Percentiles rank a stretch among this genome's conserved stretches.
Conservation (phyloP, 108 stramenopile genomes). For the Nannochloropsis salina region DNA sequence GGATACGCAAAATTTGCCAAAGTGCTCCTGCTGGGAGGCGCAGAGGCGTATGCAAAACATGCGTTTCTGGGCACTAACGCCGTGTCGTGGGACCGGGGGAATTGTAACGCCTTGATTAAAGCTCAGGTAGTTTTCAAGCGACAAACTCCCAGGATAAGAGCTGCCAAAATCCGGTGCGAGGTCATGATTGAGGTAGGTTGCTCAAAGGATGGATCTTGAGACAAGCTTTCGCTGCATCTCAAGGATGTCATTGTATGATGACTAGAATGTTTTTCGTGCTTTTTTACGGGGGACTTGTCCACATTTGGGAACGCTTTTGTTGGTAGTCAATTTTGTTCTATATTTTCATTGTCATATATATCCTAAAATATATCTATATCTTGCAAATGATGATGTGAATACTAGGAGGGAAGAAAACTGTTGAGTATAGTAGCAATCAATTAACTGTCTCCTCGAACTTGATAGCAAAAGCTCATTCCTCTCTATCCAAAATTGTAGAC, state of each 20-base stretch:
- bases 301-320: no score
- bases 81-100: background rate
- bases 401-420: no score
- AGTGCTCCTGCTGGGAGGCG: background rate
- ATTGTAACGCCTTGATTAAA: background rate
- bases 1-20: background rate
- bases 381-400: no score
- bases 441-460: no score
- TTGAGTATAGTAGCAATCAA: no score
- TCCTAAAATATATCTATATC: no score
- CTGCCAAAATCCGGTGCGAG: background rate
- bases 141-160: background rate
- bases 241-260: no score
- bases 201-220: background rate
- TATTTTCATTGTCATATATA: no score
- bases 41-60: background rate
- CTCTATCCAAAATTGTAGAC: background rate
- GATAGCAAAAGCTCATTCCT: background rate
- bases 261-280: no score
- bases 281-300: no score
- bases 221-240: no score
- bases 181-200: background rate
- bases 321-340: no score
- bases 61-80: background rate
- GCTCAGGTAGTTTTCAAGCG: background rate